phyloP scores from a whole-genome alignment of 2,329 filamentous ascomycete genomes.

The Alternaria panax region DNA sequence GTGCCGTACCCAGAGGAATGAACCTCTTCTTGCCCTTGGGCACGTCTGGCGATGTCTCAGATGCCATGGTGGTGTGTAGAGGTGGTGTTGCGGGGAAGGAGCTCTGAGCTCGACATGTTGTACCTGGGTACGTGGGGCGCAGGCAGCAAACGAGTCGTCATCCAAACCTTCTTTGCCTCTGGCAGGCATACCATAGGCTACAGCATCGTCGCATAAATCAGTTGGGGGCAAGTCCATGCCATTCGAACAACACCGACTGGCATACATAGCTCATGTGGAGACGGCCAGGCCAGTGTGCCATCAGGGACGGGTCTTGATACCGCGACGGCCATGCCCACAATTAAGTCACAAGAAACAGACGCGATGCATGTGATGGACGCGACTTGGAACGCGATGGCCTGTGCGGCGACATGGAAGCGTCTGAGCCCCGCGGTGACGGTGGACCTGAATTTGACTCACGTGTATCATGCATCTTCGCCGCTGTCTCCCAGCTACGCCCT shows the following conservation, averaged over 20 bases:
- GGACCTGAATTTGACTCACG: constrained; percentile 43
- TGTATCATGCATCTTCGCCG: constrained; percentile 34
- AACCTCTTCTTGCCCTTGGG: constrained; percentile 47
- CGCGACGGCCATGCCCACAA: not conserved
- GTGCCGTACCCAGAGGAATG: constrained; percentile 46
- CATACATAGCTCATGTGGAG: not conserved
- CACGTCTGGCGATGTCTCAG: constrained; percentile 39
- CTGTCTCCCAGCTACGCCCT: constrained; percentile 27
- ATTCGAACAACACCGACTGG: not conserved
- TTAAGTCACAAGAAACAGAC: not conserved
- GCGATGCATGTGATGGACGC: not conserved
- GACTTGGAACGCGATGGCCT: constrained; percentile 25
- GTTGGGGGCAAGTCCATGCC: not conserved
- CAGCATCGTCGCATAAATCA: not conserved
- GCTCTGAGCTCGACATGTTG: constrained; percentile 6
- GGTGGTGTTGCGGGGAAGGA: constrained; percentile 21
- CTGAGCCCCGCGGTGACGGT: constrained; percentile 36
- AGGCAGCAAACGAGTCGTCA: constrained; percentile 25
- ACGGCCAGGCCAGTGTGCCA: no score
- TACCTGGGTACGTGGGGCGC: constrained; percentile 21
- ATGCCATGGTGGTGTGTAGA: constrained; percentile 34
- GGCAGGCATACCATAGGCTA: not conserved
- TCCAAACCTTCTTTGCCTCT: not conserved
- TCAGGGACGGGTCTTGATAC: not conserved
- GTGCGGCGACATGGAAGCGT: constrained; percentile 23